These are phyloP conservation scores for Phytophthora hybrid DNA, from an alignment of 352 stramenopile genomes.

Conservation along the genomic window DNA sequence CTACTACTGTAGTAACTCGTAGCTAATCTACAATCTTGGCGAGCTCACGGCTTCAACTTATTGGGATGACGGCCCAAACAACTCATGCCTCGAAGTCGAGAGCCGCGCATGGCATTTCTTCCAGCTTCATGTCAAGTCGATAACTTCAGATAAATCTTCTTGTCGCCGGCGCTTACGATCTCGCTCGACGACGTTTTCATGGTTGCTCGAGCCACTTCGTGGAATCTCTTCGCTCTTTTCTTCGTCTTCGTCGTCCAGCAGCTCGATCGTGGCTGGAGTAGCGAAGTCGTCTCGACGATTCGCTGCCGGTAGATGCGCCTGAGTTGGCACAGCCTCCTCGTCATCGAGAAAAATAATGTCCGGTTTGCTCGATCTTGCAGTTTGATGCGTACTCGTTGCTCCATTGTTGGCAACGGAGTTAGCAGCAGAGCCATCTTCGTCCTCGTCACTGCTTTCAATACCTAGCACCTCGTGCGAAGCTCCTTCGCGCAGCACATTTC, in stretches of 20 bases:
- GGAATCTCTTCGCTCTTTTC: constrained; percentile 4
- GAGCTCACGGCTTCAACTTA: background rate
- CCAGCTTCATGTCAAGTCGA: constrained; percentile 40
- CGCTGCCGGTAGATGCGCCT: background rate
- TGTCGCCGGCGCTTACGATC: constrained; percentile 27
- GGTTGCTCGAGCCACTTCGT: background rate
- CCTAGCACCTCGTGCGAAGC: constrained; percentile 49
- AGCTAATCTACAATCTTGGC: background rate
- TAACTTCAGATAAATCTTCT: constrained; percentile 21
- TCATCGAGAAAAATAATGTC: constrained; percentile 32
- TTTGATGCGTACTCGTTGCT: background rate
- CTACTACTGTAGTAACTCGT: background rate
- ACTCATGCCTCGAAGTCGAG: background rate
- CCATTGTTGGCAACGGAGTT: background rate
- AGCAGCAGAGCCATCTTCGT: constrained; percentile 20
- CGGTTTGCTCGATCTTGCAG: background rate
- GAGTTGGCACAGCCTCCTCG: background rate
- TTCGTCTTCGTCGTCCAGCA: constrained; percentile 24
- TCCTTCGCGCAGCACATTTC: constrained; percentile 33
- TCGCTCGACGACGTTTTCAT: background rate
- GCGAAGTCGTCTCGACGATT: background rate
- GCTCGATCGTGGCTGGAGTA: constrained; percentile 15
- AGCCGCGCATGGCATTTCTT: background rate
- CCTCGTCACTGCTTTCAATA: constrained; percentile 55
- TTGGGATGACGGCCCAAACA: too few relatives aligned